Conservation (phyloP, 768 basidiomycete species). For the Serendipita sp. region DNA sequence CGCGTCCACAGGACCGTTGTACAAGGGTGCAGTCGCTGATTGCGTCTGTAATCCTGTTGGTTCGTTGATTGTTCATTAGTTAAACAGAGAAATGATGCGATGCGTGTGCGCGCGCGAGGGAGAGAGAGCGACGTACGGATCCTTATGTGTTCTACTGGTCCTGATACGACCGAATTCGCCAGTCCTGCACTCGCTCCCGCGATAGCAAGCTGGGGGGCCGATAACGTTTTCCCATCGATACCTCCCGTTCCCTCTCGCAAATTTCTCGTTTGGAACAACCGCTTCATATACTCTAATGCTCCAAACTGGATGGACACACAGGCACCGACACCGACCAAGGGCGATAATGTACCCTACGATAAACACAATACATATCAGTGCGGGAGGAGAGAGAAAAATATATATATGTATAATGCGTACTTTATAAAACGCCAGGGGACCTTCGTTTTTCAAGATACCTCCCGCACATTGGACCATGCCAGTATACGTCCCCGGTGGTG, state of each 20-base stretch:
- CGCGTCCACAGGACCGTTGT: constrained; percentile 76
- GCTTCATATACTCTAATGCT: constrained; percentile 72
- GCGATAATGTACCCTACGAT: constrained; percentile 70
- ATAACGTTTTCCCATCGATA: constrained; percentile 43
- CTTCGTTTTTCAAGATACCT: constrained; percentile 82
- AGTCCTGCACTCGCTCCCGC: constrained; percentile 78
- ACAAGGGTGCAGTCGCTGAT: constrained; percentile 55
- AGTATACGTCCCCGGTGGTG: constrained; percentile 73
- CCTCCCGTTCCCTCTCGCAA: constrained; percentile 43
- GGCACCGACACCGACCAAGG: constrained; percentile 78
- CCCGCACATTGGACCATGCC: constrained; percentile 82
- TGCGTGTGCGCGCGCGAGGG: neutral
- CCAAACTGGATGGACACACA: constrained; percentile 97
- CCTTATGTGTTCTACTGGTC: constrained; percentile 94
- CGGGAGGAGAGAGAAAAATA: neutral
- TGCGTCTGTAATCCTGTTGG: constrained; percentile 77
- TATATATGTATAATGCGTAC: constrained; percentile 23
- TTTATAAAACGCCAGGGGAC: constrained; percentile 92
- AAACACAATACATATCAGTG: neutral
- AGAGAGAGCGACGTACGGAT: constrained; percentile 47
- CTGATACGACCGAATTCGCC: constrained; percentile 83
- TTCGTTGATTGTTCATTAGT: neutral
- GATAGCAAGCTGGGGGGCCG: constrained; percentile 46
- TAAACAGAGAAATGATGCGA: neutral
- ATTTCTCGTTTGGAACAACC: constrained; percentile 56